These are phyloP conservation scores for Aspergillus japonicus DNA, from an alignment of 2,329 filamentous ascomycete genomes.

Conservation along the genomic window DNA sequence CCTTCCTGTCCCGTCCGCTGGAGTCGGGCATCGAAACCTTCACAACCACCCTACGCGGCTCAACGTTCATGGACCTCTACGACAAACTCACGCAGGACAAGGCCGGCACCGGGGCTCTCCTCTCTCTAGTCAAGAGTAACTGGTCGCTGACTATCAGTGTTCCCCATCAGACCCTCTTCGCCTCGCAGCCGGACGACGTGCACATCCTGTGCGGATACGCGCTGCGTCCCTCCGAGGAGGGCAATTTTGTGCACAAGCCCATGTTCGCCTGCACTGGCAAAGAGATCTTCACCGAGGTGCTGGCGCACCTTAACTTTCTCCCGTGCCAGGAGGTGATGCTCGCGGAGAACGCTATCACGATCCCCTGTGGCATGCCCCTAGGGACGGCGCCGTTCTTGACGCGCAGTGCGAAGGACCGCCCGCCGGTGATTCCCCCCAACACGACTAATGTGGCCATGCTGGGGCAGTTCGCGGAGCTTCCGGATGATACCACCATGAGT, in stretches of 20 bases:
- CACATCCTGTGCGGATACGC: constrained; percentile 43
- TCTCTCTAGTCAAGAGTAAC: constrained; percentile 38
- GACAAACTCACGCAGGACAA: constrained; percentile 29
- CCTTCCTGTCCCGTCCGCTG: constrained; percentile 24
- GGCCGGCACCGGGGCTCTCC: constrained; percentile 30
- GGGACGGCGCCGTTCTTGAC: constrained; percentile 40
- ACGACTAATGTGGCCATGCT: constrained; percentile 40
- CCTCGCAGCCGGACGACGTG: constrained; percentile 33
- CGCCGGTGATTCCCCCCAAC: constrained; percentile 36
- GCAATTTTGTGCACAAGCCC: constrained; percentile 40
- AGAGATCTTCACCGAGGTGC: constrained; percentile 39
- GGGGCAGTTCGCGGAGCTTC: constrained; percentile 45
- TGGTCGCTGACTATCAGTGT: constrained; percentile 43
- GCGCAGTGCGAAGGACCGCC: constrained; percentile 34
- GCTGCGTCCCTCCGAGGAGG: constrained; percentile 33
- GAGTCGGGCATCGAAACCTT: constrained; percentile 40
- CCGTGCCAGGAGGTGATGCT: constrained; percentile 20
- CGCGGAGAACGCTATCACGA: constrained; percentile 25
- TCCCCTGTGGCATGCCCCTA: constrained; percentile 42
- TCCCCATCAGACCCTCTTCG: constrained; percentile 42
- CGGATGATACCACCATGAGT: constrained; percentile 39
- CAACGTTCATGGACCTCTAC: constrained; percentile 26
- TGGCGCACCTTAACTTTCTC: constrained; percentile 34
- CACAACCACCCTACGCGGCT: constrained; percentile 36
- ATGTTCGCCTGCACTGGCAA: constrained; percentile 40